These are phyloP conservation scores for Aspergillus taichungensis DNA, from an alignment of 495 filamentous ascomycete species.

Conservation along the genomic window DNA sequence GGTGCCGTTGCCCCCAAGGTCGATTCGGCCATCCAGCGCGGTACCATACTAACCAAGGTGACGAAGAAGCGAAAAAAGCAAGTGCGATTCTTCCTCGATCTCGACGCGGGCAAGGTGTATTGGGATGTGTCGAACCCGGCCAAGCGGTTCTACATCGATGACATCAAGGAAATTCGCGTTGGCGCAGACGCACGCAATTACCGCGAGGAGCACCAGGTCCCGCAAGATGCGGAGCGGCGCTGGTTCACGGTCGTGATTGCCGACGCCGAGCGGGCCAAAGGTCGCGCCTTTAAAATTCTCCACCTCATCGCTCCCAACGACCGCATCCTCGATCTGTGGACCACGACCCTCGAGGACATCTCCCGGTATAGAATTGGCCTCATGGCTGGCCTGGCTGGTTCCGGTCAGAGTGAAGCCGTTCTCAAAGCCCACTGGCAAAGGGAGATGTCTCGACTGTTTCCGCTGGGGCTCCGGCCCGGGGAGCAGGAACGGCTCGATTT, in stretches of 20 bases:
- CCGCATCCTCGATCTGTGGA: constrained; percentile 67
- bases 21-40: constrained; percentile 60
- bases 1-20: constrained; percentile 58
- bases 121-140: constrained; percentile 75
- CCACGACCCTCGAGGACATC: constrained; percentile 67
- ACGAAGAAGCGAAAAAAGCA: constrained; percentile 72
- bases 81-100: constrained; percentile 68
- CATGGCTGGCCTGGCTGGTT: constrained; percentile 75
- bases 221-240: constrained; percentile 50
- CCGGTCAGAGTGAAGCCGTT: constrained; percentile 63
- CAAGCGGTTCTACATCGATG: constrained; percentile 86
- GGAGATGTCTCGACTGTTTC: constrained; percentile 69
- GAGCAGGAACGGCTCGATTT: constrained; percentile 67
- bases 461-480: constrained; percentile 40
- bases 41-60: constrained; percentile 69
- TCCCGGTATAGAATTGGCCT: constrained; percentile 75
- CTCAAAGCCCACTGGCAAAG: constrained; percentile 73
- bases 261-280: constrained; percentile 57
- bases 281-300: constrained; percentile 61
- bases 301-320: constrained; percentile 73
- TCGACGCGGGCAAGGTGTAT: constrained; percentile 70
- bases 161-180: constrained; percentile 81
- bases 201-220: constrained; percentile 68
- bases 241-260: constrained; percentile 88
- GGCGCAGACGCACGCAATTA: constrained; percentile 85